Evolutionary conservation across 345 rosid genomes (phyloP), one percentile per base, ranked within the genome.

Genomic region (Iberis pinnata): DNA sequence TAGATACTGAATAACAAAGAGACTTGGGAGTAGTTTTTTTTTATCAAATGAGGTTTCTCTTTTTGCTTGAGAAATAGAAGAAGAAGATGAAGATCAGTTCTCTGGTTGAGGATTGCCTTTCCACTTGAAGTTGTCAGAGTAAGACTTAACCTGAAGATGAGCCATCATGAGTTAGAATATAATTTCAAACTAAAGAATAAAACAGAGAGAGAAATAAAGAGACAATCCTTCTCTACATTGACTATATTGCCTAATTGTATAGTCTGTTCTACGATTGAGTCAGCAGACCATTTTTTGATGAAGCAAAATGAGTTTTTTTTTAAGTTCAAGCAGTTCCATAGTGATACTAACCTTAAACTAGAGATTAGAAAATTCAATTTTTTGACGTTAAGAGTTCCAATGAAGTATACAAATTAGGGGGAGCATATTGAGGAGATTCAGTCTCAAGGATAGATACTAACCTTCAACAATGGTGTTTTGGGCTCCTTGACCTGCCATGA

Each of bases 111-210:
- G 77, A 1, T 74, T 73, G 65, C 94, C 90, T 74, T 81, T 89
- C 94, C 90, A 86, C 58, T 83, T 83, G 79, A 86, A 89, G 83
- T 89, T 89, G 64, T 83, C 94, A n/a, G 95, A 84, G 75, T 83
- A 89, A 7, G 90, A 70, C 73, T 86, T 83, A 1, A 67, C 68
- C 95, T 82, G 81, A 36, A 43, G 16, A 31, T 19, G 24, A 39
- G 38, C 38, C 64, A 35, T 26, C 49, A 56, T 5, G 3, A 19
- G 36, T 56, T 17, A 27, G 42, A 35, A 13, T 8, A 38, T 16
- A 9, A 16, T 42, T 17, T 44, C 19, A 53, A 43, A 26, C 33
- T 1, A 11, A 35, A 17, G 36, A 33, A 49, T 29, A 12, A 12
- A 44, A 37, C 15, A 7, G 0, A 17, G 32, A 31, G 35, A 31